These are phyloP conservation scores for Pascua guehoae DNA, from an alignment of 1,284 basidiomycete genomes.

Conservation along the genomic window DNA sequence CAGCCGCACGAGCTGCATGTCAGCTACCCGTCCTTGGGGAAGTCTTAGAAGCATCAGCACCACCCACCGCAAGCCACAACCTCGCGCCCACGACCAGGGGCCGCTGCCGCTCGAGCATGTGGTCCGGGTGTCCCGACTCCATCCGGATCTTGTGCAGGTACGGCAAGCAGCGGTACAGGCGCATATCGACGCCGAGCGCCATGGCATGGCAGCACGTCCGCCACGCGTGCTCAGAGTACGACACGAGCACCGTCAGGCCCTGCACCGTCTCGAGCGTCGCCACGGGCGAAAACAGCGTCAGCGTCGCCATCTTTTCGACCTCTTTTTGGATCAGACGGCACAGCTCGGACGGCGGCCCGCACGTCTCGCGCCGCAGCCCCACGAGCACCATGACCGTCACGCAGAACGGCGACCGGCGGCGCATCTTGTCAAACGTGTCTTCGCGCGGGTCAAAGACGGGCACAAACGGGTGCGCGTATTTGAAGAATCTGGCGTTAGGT, in stretches of 20 bases:
- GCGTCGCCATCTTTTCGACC: conserved; percentile 17
- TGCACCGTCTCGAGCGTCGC: conserved; percentile 25
- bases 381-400: conserved; percentile 28
- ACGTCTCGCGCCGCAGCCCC: conserved; percentile 12
- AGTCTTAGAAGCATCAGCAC: not conserved
- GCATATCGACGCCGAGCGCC: conserved; percentile 33
- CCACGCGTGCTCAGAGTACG: conserved; percentile 25
- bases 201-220: conserved; percentile 31
- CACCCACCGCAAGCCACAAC: conserved; percentile 23
- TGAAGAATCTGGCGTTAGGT: conserved; percentile 23
- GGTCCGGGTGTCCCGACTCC: conserved; percentile 9
- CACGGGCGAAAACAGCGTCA: conserved; percentile 28
- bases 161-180: conserved; percentile 29
- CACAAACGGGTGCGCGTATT: conserved; percentile 27
- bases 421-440: conserved; percentile 33
- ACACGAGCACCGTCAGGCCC: conserved; percentile 17
- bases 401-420: conserved; percentile 27
- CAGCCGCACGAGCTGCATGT: conserved; percentile 4
- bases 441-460: conserved; percentile 27
- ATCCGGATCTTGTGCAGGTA: conserved; percentile 24
- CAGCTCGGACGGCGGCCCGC: conserved; percentile 14
- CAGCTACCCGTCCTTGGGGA: no score
- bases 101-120: conserved; percentile 15
- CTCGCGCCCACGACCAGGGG: conserved; percentile 23
- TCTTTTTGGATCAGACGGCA: conserved; percentile 4